Percentiles rank a stretch among this genome's conserved stretches.
Evolutionary conservation across 306 rosid species (phyloP).

Genomic region (Myrica gale): DNA sequence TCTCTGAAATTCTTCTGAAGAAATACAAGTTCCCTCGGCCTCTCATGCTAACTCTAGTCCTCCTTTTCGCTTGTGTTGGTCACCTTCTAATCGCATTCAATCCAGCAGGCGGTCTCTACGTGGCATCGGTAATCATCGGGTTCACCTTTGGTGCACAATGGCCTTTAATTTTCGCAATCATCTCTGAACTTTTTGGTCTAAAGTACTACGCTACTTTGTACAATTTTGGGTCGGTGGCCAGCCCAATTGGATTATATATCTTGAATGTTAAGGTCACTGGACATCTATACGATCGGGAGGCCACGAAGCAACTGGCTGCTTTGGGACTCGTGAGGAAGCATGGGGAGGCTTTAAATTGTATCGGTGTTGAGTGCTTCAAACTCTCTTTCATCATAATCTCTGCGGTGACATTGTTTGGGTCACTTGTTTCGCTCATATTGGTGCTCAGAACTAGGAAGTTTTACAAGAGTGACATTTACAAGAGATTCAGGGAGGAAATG

Average conservation of each 20-base stretch:
- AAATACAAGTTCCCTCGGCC: conserved; percentile 51
- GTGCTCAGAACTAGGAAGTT: conserved; percentile 28
- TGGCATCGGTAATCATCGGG: conserved; percentile 62
- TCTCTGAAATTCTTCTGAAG: conserved; percentile 37
- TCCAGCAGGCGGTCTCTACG: conserved; percentile 43
- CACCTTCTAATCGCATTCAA: conserved; percentile 51
- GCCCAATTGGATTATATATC: conserved; percentile 51
- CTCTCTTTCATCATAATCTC: conserved; percentile 44
- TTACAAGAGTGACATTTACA: conserved; percentile 50
- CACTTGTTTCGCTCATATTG: conserved; percentile 34
- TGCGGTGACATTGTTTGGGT: conserved; percentile 37
- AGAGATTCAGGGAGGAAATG: conserved; percentile 34
- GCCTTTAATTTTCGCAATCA: conserved; percentile 76
- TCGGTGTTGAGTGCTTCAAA: conserved; percentile 37
- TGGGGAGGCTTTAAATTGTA: conserved; percentile 37
- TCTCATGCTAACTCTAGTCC: conserved; percentile 42
- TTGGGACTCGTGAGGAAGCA: conserved; percentile 5
- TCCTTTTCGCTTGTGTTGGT: conserved; percentile 45
- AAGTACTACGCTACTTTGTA: conserved; percentile 77
- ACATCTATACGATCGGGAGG: conserved; percentile 48
- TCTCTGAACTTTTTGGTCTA: conserved; percentile 76
- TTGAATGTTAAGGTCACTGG: conserved; percentile 45
- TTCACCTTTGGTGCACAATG: conserved; percentile 81
- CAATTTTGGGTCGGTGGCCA: conserved; percentile 71
- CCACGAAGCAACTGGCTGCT: conserved; percentile 25